Evolutionary conservation across 176 grass and related monocot species (phyloP).

Genomic region (Eremochloa ophiuroides): DNA sequence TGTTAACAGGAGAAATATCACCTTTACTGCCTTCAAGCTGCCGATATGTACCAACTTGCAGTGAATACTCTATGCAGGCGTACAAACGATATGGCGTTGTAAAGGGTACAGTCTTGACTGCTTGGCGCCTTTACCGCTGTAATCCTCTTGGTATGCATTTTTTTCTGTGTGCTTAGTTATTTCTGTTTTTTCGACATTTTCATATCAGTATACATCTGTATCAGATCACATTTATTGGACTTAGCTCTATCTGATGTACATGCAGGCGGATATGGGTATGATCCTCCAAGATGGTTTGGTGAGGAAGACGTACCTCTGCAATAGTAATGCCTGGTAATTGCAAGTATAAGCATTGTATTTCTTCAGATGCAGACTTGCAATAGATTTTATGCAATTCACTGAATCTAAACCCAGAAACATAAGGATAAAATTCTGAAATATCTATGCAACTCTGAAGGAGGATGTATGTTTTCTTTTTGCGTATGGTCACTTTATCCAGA

Average conservation of each 20-base stretch:
- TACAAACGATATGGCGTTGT: constrained; percentile 68
- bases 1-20: constrained; percentile 78
- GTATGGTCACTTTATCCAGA: neutral
- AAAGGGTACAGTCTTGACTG: constrained; percentile 73
- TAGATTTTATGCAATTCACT: neutral
- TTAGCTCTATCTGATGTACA: neutral
- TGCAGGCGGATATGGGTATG: constrained; percentile 75
- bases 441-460: neutral
- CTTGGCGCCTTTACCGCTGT: constrained; percentile 72
- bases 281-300: constrained; percentile 85
- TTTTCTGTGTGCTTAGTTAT: neutral
- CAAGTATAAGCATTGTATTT: neutral
- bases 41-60: constrained; percentile 83
- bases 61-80: constrained; percentile 78
- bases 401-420: constrained; percentile 2
- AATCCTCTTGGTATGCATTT: constrained; percentile 67
- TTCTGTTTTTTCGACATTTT: neutral
- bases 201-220: neutral
- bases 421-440: neutral
- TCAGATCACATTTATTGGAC: constrained; percentile 3
- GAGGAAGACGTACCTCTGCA: constrained; percentile 51
- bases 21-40: constrained; percentile 74
- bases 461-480: neutral
- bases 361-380: neutral
- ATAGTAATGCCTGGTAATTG: constrained; percentile 24